Percentiles rank a stretch among this genome's conserved stretches.
phyloP scores from a whole-genome alignment of 106 monocot species.

The Acorus gramineus region DNA sequence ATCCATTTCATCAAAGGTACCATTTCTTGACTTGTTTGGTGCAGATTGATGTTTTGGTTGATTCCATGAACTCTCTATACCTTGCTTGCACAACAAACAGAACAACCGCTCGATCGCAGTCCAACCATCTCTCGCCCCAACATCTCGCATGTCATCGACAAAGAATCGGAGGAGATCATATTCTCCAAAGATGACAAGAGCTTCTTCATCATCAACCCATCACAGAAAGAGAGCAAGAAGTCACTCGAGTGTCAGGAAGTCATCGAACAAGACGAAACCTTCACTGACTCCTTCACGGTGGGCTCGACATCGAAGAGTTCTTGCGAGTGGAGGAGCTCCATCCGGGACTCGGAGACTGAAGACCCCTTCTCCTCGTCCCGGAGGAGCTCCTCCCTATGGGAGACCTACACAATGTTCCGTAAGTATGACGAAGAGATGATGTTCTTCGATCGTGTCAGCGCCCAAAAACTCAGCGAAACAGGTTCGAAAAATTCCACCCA shows the following conservation, averaged over 20 bases:
- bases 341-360: constrained; percentile 76
- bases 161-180: no score
- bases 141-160: no score
- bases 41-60: no score
- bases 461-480: constrained; percentile 79
- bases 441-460: constrained; percentile 65
- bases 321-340: constrained; percentile 62
- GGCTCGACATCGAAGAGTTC: constrained; percentile 96
- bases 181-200: constrained; percentile 10
- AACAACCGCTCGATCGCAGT: constrained; percentile 2
- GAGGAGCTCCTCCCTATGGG: constrained; percentile 80
- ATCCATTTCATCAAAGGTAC: no score
- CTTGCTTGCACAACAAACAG: constrained; percentile 2
- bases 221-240: constrained; percentile 2
- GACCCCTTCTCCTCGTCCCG: constrained; percentile 84
- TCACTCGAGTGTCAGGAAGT: constrained; percentile 5
- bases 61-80: no score
- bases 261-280: constrained; percentile 17
- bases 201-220: not conserved
- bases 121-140: no score
- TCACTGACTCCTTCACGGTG: constrained; percentile 30
- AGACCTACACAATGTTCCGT: constrained; percentile 55
- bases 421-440: constrained; percentile 94
- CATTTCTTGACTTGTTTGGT: no score
- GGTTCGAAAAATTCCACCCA: constrained; percentile 17